phyloP scores from a whole-genome alignment of 2,329 filamentous ascomycete genomes.

The Fusarium sulawesiense region DNA sequence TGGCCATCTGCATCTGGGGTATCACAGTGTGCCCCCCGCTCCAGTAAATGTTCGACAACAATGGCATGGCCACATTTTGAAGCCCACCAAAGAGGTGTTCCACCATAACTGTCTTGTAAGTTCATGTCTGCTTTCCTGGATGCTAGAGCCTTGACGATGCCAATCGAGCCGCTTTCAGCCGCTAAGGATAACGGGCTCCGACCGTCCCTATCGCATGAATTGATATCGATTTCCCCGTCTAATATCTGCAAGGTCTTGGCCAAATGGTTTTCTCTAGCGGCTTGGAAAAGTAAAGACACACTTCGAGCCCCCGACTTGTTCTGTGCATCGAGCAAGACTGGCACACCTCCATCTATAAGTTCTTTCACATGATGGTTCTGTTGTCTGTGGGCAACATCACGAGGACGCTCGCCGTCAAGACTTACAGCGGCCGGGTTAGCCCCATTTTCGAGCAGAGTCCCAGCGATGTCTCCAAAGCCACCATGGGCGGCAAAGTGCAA shows the following conservation, averaged over 20 bases:
- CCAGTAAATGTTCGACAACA: not conserved
- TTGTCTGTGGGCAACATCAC: not conserved
- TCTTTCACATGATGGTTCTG: fast-evolving
- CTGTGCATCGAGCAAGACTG: not conserved
- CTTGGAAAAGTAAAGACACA: not conserved
- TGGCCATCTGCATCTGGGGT: not conserved
- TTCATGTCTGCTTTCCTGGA: not conserved
- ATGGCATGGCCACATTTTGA: not conserved
- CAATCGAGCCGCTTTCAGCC: not conserved
- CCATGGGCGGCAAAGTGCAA: not conserved
- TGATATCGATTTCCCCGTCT: not conserved
- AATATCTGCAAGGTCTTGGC: not conserved
- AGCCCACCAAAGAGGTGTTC: not conserved
- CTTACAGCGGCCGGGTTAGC: no score
- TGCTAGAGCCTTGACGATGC: not conserved
- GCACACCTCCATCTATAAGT: not conserved
- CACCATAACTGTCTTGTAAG: not conserved
- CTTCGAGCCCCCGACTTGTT: no score
- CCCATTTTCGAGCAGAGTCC: not conserved
- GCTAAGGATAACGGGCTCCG: not conserved
- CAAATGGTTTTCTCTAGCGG: not conserved
- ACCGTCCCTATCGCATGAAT: not conserved
- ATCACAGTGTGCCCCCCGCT: not conserved
- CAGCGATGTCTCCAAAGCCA: not conserved
- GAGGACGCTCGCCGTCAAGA: not conserved